A percentile compares a stretch with the other conserved stretches of the same genome.
phyloP scores from a whole-genome alignment of 2,329 filamentous ascomycete species.

The Chalaropsis thielavioides region DNA sequence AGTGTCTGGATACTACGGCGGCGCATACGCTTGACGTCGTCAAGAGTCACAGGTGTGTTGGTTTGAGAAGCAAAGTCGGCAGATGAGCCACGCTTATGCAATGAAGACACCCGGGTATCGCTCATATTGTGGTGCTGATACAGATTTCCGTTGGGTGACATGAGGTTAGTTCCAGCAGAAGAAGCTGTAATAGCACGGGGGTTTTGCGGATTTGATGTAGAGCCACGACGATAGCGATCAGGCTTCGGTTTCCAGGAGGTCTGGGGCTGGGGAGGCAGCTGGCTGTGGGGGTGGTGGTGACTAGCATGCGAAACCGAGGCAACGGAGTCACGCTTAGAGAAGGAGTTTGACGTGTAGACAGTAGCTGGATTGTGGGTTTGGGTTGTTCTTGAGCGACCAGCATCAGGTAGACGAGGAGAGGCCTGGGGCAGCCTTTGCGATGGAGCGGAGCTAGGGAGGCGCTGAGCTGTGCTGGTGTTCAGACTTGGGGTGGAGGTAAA shows the following conservation, averaged over 20 bases:
- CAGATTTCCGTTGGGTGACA: slow-evolving; percentile 22
- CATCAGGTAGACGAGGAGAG: slow-evolving; percentile 23
- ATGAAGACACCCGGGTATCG: slow-evolving; percentile 18
- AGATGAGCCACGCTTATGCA: slow-evolving; percentile 15
- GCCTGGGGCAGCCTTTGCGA: slow-evolving; percentile 22
- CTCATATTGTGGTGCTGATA: slow-evolving; percentile 22
- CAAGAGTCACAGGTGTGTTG: slow-evolving; percentile 1
- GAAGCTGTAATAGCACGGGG: slow-evolving; percentile 26
- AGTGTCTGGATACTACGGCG: slow-evolving; percentile 67
- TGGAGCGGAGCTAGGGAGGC: slow-evolving; percentile 33
- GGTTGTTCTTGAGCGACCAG: not conserved
- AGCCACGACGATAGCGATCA: slow-evolving; percentile 62
- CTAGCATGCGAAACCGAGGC: slow-evolving; percentile 20
- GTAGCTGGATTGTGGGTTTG: slow-evolving; percentile 10
- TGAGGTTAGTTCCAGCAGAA: slow-evolving; percentile 14
- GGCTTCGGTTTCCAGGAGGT: slow-evolving; percentile 53
- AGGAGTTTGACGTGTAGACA: not conserved
- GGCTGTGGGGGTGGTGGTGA: slow-evolving; percentile 24
- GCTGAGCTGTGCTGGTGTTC: slow-evolving; percentile 36
- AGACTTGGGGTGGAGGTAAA: slow-evolving; percentile 58
- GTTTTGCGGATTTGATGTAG: slow-evolving; percentile 34
- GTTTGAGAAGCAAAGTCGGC: not conserved
- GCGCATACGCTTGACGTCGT: slow-evolving; percentile 59
- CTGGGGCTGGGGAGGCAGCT: slow-evolving; percentile 22
- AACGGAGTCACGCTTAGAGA: slow-evolving; percentile 9